A percentile compares a stretch with the other conserved stretches of the same genome.
These are phyloP conservation scores for Pseudocercospora eumusae DNA, from an alignment of 2,329 filamentous ascomycete species.

Conservation along the genomic window DNA sequence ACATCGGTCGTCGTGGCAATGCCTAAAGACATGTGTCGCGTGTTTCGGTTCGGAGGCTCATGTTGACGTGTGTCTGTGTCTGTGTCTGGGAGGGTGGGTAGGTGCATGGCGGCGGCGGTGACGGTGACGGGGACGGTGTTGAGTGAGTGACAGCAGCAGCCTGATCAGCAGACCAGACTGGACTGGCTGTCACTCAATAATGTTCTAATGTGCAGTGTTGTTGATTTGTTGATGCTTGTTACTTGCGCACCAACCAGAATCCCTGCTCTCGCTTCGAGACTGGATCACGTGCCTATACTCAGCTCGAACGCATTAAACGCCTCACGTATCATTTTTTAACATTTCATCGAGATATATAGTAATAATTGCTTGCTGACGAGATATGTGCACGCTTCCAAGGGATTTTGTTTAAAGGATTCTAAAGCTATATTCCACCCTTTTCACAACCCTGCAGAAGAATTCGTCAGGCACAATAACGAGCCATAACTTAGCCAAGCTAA, in stretches of 20 bases:
- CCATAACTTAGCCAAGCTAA: too few species aligned
- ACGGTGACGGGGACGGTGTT: background rate
- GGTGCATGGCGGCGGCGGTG: background rate
- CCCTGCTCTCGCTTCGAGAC: too few species aligned
- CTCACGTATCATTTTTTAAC: constrained; percentile 1
- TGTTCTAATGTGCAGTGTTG: too few species aligned
- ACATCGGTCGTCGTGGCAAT: constrained; percentile 14
- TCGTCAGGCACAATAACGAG: background rate
- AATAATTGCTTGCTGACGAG: constrained; percentile 1
- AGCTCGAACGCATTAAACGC: too few species aligned
- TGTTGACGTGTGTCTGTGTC: constrained; percentile 4
- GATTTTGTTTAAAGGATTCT: background rate
- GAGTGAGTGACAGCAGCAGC: constrained; percentile 1
- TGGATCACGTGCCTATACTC: too few species aligned
- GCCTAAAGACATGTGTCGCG: constrained; percentile 13
- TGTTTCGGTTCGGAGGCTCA: background rate
- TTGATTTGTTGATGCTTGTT: constrained; percentile 4
- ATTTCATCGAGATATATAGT: constrained; percentile 7
- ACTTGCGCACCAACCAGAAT: background rate
- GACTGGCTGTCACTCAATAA: too few species aligned
- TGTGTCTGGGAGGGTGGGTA: background rate
- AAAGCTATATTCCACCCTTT: too few species aligned
- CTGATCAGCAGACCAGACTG: background rate
- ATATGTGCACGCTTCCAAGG: background rate
- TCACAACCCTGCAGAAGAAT: too few species aligned